These are phyloP conservation scores for Fusarium sp. DNA, from an alignment of 2,329 filamentous ascomycete species.

Conservation along the genomic window DNA sequence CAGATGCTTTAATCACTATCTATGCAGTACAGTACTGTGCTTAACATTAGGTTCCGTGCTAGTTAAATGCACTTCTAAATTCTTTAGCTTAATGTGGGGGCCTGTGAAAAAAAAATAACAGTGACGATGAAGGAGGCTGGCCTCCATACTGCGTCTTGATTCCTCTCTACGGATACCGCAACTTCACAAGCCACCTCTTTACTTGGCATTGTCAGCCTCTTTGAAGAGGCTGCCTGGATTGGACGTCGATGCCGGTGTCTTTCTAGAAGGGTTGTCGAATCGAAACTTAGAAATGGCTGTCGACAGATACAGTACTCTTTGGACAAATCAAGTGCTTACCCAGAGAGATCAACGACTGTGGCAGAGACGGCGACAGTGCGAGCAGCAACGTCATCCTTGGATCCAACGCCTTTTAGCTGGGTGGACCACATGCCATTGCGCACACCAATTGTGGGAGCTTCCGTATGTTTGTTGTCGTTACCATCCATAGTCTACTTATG, in stretches of 20 bases:
- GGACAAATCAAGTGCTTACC: constrained; percentile 19
- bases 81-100: constrained; percentile 32
- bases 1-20: background rate
- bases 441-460: constrained; percentile 16
- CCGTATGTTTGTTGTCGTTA: constrained; percentile 13
- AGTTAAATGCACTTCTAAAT: constrained; percentile 35
- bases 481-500: constrained; percentile 12
- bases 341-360: constrained; percentile 6
- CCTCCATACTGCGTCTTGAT: background rate
- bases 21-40: constrained; percentile 15
- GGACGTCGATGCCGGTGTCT: background rate
- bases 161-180: background rate
- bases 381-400: constrained; percentile 20
- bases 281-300: constrained; percentile 13
- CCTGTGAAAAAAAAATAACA: constrained; percentile 11
- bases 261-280: constrained; percentile 17
- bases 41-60: constrained; percentile 28
- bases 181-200: constrained; percentile 23
- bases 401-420: constrained; percentile 14
- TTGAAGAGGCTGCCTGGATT: constrained; percentile 13
- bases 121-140: constrained; percentile 11
- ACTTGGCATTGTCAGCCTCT: constrained; percentile 17
- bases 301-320: background rate
- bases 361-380: constrained; percentile 41
- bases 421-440: constrained; percentile 23